These are phyloP conservation scores for Mrakia blollopis DNA, from an alignment of 768 basidiomycete genomes.

Conservation along the genomic window DNA sequence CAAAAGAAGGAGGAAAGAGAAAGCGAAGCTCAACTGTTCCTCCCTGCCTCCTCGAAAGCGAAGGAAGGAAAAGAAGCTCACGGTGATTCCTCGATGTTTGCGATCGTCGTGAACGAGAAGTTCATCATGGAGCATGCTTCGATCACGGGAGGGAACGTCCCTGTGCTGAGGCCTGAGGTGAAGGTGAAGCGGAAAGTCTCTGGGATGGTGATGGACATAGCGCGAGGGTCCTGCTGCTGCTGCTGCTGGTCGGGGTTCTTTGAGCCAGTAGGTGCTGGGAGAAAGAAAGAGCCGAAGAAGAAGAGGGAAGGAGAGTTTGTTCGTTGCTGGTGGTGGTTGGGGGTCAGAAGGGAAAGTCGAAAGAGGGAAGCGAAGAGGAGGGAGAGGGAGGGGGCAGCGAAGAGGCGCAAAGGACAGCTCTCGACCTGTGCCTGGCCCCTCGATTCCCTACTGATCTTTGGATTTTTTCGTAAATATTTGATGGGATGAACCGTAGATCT, in stretches of 20 bases:
- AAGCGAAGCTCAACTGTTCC: not conserved
- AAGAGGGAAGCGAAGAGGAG: not conserved
- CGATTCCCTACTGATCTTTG: no score
- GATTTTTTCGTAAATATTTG: no score
- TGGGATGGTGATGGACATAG: not conserved
- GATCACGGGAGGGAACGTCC: conserved; percentile 4
- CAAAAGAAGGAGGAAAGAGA: not conserved
- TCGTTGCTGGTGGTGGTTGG: not conserved
- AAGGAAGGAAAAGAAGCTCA: not conserved
- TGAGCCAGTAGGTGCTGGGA: not conserved
- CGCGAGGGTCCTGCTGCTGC: no score
- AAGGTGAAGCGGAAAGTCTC: not conserved
- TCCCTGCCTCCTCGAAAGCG: not conserved
- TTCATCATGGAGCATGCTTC: not conserved
- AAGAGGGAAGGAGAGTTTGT: not conserved
- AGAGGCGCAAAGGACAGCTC: no score
- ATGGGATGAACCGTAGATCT: no score
- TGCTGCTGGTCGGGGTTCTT: not conserved
- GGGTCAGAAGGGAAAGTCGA: not conserved
- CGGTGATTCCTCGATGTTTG: not conserved
- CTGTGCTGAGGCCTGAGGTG: not conserved
- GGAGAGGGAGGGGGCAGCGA: not conserved
- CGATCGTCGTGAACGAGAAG: not conserved
- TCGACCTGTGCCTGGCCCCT: no score
- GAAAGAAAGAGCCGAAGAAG: not conserved